Evolutionary conservation across 306 rosid species (phyloP).

Genomic region (Vicia villosa): DNA sequence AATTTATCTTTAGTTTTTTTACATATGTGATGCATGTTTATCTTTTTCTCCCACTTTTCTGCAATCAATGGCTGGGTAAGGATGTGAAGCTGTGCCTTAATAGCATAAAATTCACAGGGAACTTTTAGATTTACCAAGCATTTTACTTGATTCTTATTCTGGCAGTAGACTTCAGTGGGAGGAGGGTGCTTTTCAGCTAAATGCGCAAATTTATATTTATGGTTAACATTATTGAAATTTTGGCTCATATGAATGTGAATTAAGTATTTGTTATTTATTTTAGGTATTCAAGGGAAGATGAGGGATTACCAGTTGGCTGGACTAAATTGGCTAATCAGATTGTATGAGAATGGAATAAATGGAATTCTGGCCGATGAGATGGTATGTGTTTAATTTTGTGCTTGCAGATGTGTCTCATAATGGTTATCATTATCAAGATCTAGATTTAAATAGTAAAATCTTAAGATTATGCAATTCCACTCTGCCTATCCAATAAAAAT

Average conservation of each 20-base stretch:
- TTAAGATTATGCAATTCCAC: too few species aligned
- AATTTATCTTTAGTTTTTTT: not conserved
- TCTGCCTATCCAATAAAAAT: too few species aligned
- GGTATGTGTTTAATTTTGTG: conserved; percentile 53
- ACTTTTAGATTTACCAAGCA: not conserved
- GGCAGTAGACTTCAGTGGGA: conserved; percentile 9
- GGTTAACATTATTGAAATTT: conserved; percentile 3
- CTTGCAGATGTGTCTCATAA: conserved; percentile 14
- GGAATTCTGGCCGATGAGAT: conserved; percentile 99
- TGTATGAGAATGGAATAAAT: conserved; percentile 96
- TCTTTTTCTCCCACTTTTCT: not conserved
- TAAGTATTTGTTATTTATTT: conserved; percentile 23
- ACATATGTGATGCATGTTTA: not conserved
- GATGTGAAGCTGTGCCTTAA: conserved; percentile 15
- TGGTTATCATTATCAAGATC: too few species aligned
- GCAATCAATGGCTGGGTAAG: conserved; percentile 7
- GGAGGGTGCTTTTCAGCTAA: not conserved
- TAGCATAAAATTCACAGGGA: conserved; percentile 1
- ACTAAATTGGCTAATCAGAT: conserved; percentile 90
- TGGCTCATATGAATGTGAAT: conserved; percentile 20
- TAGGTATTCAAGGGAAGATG: conserved; percentile 97
- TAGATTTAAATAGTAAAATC: too few species aligned
- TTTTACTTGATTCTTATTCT: conserved; percentile 15
- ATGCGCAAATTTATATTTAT: not conserved
- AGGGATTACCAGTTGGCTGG: conserved; percentile 99